These are phyloP conservation scores for Austroboletus novae-zelandiae DNA, from an alignment of 1,284 basidiomycete species.

Conservation along the genomic window DNA sequence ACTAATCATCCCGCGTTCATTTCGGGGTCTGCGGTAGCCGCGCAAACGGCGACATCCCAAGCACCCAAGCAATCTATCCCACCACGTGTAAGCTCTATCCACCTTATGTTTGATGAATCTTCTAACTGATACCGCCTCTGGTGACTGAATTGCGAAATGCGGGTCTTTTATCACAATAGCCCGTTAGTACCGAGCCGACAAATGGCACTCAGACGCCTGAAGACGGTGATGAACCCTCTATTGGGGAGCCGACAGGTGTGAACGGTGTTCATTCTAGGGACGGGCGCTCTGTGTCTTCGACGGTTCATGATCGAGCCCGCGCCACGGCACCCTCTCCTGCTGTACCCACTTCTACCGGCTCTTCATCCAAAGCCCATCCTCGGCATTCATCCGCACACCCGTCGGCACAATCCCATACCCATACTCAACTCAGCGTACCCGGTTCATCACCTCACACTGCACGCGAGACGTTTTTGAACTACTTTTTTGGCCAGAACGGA, in stretches of 20 bases:
- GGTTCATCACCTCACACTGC: slow-evolving; percentile 52
- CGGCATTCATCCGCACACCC: slow-evolving; percentile 32
- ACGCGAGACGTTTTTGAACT: slow-evolving; percentile 90
- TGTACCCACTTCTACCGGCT: slow-evolving; percentile 33
- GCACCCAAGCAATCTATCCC: slow-evolving; percentile 42
- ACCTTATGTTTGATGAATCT: slow-evolving; percentile 6
- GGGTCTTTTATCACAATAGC: slow-evolving; percentile 36
- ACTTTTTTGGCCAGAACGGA: slow-evolving; percentile 90
- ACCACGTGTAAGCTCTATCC: slow-evolving; percentile 48
- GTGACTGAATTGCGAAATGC: slow-evolving; percentile 6
- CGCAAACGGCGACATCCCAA: slow-evolving; percentile 44
- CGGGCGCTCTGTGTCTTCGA: slow-evolving; percentile 76
- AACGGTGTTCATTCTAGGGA: slow-evolving; percentile 60
- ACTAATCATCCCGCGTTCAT: slow-evolving; percentile 95
- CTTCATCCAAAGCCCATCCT: slow-evolving; percentile 36
- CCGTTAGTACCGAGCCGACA: slow-evolving; percentile 53
- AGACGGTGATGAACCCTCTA: slow-evolving; percentile 57
- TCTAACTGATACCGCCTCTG: slow-evolving; percentile 6
- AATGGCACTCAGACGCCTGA: slow-evolving; percentile 51
- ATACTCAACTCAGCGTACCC: slow-evolving; percentile 31
- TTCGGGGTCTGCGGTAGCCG: slow-evolving; percentile 61
- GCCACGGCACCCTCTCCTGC: slow-evolving; percentile 33
- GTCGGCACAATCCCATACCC: slow-evolving; percentile 25
- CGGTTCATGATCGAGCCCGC: slow-evolving; percentile 70
- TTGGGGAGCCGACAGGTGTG: slow-evolving; percentile 48